Evolutionary conservation across 2,329 filamentous ascomycete species (phyloP).

Genomic region (Arachnopeziza araneosa): DNA sequence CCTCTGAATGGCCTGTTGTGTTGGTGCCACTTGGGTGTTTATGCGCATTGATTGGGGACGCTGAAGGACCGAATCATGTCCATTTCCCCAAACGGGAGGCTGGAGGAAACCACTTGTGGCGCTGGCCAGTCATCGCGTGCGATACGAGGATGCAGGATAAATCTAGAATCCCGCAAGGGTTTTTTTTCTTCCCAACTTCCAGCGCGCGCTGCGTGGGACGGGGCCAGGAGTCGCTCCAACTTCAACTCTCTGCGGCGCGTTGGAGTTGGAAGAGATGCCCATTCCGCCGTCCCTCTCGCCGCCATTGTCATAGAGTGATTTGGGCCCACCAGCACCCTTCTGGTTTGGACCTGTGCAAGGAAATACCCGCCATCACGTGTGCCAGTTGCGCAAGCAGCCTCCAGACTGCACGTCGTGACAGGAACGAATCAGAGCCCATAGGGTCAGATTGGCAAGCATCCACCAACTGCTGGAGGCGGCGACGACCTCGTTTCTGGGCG

Average conservation of each 20-base stretch:
- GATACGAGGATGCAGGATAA: neutral
- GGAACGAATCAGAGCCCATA: constrained; percentile 12
- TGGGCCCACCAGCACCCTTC: neutral
- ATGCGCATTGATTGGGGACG: neutral
- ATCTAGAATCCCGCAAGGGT: neutral
- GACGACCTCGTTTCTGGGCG: neutral
- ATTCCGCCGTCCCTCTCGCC: neutral
- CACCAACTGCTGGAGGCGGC: neutral
- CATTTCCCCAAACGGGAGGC: neutral
- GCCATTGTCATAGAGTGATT: neutral
- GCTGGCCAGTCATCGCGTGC: neutral
- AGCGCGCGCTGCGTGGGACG: neutral
- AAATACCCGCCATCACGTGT: neutral
- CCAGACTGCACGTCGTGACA: constrained; percentile 17
- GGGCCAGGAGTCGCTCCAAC: neutral
- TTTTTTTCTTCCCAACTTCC: too few species aligned
- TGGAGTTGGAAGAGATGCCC: neutral
- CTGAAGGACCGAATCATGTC: neutral
- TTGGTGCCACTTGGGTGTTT: neutral
- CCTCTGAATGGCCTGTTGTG: neutral
- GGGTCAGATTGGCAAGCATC: too few species aligned
- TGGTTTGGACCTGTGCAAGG: neutral
- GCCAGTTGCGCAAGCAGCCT: neutral
- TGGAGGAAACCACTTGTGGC: neutral
- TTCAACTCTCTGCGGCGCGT: neutral